Evolutionary conservation across 2,329 filamentous ascomycete genomes (phyloP), one percentile per base, ranked within the genome.

Genomic region (Penicillium psychrosexuale): DNA sequence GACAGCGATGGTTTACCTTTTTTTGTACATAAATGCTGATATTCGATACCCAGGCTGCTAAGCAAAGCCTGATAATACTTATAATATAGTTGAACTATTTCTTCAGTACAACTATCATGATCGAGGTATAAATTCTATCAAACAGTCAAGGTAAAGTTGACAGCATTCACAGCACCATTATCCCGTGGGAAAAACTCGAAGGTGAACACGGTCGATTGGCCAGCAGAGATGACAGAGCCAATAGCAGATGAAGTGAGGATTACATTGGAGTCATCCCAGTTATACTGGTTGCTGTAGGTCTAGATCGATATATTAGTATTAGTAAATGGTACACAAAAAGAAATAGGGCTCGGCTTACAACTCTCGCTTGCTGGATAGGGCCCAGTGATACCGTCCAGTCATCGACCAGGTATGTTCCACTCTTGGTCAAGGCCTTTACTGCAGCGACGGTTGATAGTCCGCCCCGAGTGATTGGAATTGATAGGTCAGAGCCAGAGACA

Each of bases 181-280:
- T 78, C 77, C 13, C 82, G 69, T 0, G 81, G 82, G 61, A 76
- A 84, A 60, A 83, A 82, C 67, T 84, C 82, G 56, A 83, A 77
- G 0, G 75, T 81, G 51, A 84, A 80, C 0, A 72, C 76, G 0
- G 78, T 77, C 5, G 69, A 68, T 63, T 77, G 68, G 0, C 75
- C 77, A 1, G 75, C 73, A 3, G 71, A 66, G 33, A 80, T 71
- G 7, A 84, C 79, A 0, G 75, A 75, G 45, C 77, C 69, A 36
- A 83, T 64, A 0, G 77, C 77, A 2, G 70, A 66, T 0, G 73
- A 66, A 3, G 71, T 77, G n/a, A 84, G 58, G 3, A 81, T 77
- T 1, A 84, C 70, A 51, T 76, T 66, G 15, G 67, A 62, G 1
- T 64, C 72, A 56, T 81, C 78, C 71, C 77, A 84, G 47, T 78